Percentiles rank a stretch among this genome's conserved stretches.
Conservation (phyloP, 2,329 filamentous ascomycete genomes). For the Botrytis elliptica region DNA sequence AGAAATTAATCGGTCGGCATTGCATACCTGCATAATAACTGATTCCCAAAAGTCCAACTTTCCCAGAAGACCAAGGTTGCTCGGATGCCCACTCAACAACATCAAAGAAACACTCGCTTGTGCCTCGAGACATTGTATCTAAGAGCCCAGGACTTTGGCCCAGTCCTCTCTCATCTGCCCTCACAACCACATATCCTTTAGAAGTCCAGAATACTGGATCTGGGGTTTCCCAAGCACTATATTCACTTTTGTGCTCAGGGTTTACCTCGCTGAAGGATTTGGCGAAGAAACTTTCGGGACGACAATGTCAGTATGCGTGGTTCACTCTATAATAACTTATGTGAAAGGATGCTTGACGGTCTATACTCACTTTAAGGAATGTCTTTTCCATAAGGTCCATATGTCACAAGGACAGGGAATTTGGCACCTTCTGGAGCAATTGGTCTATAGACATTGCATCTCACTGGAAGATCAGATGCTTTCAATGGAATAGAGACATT, state of each 20-base stretch:
- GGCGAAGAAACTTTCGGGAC: constrained; percentile 41
- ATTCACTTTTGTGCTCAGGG: constrained; percentile 43
- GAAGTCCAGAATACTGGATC: constrained; percentile 46
- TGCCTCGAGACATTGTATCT: constrained; percentile 53
- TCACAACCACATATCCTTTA: constrained; percentile 44
- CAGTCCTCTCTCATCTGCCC: constrained; percentile 51
- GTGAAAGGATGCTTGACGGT: not conserved
- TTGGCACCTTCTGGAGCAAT: constrained; percentile 39
- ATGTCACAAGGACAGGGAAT: constrained; percentile 65
- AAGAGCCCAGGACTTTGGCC: constrained; percentile 53
- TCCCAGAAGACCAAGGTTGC: constrained; percentile 51
- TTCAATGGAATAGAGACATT: constrained; percentile 46
- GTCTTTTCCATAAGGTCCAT: constrained; percentile 73
- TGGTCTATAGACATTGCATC: constrained; percentile 52
- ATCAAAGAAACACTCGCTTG: constrained; percentile 52
- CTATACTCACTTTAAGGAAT: constrained; percentile 57
- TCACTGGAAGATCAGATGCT: constrained; percentile 43
- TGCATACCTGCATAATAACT: constrained; percentile 48
- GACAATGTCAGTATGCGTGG: not conserved
- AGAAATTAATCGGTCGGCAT: constrained; percentile 17
- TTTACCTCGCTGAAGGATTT: constrained; percentile 48
- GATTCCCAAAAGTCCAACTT: constrained; percentile 51
- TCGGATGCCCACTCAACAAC: constrained; percentile 52
- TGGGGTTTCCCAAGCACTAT: constrained; percentile 47
- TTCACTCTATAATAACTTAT: not conserved